Evolutionary conservation across 495 filamentous ascomycete genomes (phyloP), one percentile per base, ranked within the genome.

Genomic region (Astrothelium subdiscretum): DNA sequence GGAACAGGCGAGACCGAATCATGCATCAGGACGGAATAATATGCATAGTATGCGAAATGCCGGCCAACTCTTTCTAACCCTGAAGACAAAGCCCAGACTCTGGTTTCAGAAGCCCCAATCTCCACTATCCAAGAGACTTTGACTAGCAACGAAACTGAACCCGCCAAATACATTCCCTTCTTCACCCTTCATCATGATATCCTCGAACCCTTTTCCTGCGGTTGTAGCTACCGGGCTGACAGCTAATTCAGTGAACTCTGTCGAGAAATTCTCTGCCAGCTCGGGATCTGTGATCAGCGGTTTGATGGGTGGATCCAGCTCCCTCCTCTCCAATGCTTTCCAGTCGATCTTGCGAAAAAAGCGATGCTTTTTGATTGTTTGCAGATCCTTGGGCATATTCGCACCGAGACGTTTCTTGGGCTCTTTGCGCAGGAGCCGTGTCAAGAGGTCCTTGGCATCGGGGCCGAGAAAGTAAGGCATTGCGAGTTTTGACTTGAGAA

Each of bases 271-370:
- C 81, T 98, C 94, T 1, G 94, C 94, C 10, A 96, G 78, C 68
- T 92, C 90, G 0, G 95, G 95, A 68, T 97, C 90, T 0, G 94
- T 97, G 64, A 98, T 89, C 64, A 97, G 75, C 2, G 94, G 94
- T 68, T 87, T 81, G 66, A 98, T 97, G 0, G 94, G 94, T 3
- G 94, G 85, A 51, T 86, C 83, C 57, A 95, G 59, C 69, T 96
- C 89, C 48, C 92, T 80, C 42, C 80, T 78, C 58, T 86, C 89
- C 15, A 98, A 80, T 59, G 81, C 82, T 71, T 81, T 83, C 94
- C 94, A 98, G 77, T 98, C 86, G 68, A 97, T 91, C 76, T 90
- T 92, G 60, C 89, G 82, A 82, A 98, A 98, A 79, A 98, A 97
- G 22, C 94, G 85, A 68, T 98, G 94, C 54, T 85, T 85, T 81